These are phyloP conservation scores for Noccaea caerulescens DNA, from an alignment of 345 rosid genomes.

Conservation along the genomic window DNA sequence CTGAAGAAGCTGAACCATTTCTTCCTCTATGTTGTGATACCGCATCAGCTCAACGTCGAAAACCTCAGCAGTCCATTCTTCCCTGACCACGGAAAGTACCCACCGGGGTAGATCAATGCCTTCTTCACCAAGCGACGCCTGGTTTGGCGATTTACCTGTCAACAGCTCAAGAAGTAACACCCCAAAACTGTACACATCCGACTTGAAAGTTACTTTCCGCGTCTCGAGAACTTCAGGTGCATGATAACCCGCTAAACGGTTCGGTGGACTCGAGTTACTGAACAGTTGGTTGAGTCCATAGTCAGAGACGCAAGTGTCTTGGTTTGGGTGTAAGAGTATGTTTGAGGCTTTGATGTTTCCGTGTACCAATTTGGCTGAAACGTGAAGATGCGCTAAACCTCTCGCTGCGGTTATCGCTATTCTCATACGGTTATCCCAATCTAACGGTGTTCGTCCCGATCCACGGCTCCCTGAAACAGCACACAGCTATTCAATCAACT, in stretches of 20 bases:
- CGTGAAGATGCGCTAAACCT: slow-evolving; percentile 81
- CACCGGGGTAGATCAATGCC: slow-evolving; percentile 96
- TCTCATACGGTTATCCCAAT: slow-evolving; percentile 89
- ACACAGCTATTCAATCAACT: background rate
- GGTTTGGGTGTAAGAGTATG: slow-evolving; percentile 73
- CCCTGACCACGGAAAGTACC: slow-evolving; percentile 97
- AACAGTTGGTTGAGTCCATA: slow-evolving; percentile 84
- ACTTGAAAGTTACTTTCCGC: slow-evolving; percentile 73
- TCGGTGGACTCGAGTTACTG: slow-evolving; percentile 62
- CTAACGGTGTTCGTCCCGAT: slow-evolving; percentile 85
- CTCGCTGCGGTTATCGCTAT: slow-evolving; percentile 74
- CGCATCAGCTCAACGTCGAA: slow-evolving; percentile 93
- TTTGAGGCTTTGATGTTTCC: slow-evolving; percentile 96
- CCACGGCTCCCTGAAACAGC: slow-evolving; percentile 79
- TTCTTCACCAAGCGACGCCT: slow-evolving; percentile 92
- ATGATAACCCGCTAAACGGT: slow-evolving; percentile 83
- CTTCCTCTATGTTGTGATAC: slow-evolving; percentile 90
- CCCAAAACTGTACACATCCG: slow-evolving; percentile 96
- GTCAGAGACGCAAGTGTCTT: slow-evolving; percentile 69
- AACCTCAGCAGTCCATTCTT: slow-evolving; percentile 99
- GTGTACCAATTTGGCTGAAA: slow-evolving; percentile 66
- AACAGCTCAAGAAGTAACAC: slow-evolving; percentile 80
- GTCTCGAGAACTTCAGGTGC: slow-evolving; percentile 92
- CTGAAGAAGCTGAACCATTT: slow-evolving; percentile 96
- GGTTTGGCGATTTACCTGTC: slow-evolving; percentile 95